Base-by-base conservation (phyloP, 495 filamentous ascomycete species). In the Penicillium flavigenum region DNA sequence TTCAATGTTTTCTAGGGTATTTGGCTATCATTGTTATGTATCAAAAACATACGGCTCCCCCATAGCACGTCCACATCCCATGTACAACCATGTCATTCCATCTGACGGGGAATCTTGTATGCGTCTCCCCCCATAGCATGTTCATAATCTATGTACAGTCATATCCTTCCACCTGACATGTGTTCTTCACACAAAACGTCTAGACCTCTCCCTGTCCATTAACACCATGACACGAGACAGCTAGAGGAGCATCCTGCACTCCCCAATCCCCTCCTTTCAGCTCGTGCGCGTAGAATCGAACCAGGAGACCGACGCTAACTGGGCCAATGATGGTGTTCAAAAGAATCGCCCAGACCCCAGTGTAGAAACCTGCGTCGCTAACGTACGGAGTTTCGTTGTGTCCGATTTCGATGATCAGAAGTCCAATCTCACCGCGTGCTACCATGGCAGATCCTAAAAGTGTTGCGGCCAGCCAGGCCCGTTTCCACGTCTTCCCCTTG, bases 301-400 rank as follows among this genome's bases (percentile, higher is more conserved):
- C 78, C 10, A 88, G 60, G 11, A 85, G 12, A 1, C 89, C 89
- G 0, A 91, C 86, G 4, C 70, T 70, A 0, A 90, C 61, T 0
- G 88, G 88, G 2, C 88, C 88, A n/a, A 87, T 64, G 26, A 92
- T 77, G 0, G 90, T 92, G 58, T 88, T 90, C 1, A 92, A 62
- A 11, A 89, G 75, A 26, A 90, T 86, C 2, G 88, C 89, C 89
- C 87, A 92, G 1, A 84, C 79, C 0, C 83, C 83, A 20, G 89
- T 75, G 14, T 90, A 75, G 60, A 88, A 92, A 0, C 69, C 71
- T 7, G 72, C 69, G 14, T 66, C 46, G 12, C 64, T 70, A 1
- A 73, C 67, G 39, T 67, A 72, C 11, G 61, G 56, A 2, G 71
- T 72, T 38, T 70, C 55, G 24, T 73, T 73, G 34, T 86, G 71